Conservation (phyloP, 192 early-diverging fungal genomes). For the Backusella sp. region DNA sequence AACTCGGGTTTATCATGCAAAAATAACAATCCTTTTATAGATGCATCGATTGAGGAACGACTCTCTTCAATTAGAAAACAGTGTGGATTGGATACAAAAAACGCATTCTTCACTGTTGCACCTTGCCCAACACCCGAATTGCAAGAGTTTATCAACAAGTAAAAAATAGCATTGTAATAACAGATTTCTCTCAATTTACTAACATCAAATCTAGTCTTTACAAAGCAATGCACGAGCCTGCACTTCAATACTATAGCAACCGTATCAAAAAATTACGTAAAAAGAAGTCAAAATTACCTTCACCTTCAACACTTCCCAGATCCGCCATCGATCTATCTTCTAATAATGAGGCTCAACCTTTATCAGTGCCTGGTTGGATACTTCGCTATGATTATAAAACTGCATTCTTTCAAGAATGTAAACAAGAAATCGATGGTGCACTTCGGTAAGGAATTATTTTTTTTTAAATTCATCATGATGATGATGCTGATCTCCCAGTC, state of each 20-base stretch:
- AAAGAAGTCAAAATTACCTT: slow-evolving; percentile 64
- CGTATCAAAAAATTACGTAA: slow-evolving; percentile 69
- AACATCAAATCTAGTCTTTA: slow-evolving; percentile 51
- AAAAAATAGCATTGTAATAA: slow-evolving; percentile 1
- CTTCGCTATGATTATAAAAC: slow-evolving; percentile 81
- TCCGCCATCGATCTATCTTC: slow-evolving; percentile 23
- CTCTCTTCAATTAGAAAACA: slow-evolving; percentile 61
- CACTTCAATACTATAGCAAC: slow-evolving; percentile 75
- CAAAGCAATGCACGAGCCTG: slow-evolving; percentile 62
- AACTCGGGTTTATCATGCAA: neutral
- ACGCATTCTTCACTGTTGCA: slow-evolving; percentile 65
- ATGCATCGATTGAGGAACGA: slow-evolving; percentile 68
- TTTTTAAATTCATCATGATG: neutral
- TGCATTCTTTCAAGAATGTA: slow-evolving; percentile 59
- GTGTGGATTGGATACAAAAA: slow-evolving; percentile 68
- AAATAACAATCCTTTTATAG: slow-evolving; percentile 9
- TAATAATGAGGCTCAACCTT: slow-evolving; percentile 33
- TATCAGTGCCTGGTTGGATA: slow-evolving; percentile 68
- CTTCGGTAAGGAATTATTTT: slow-evolving; percentile 40
- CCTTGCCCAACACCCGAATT: slow-evolving; percentile 47
- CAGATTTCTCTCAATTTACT: neutral
- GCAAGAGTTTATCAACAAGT: slow-evolving; percentile 64
- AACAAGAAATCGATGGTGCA: slow-evolving; percentile 60
- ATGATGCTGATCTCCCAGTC: neutral
- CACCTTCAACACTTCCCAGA: slow-evolving; percentile 35